A percentile compares a stretch with the other conserved stretches of the same genome.
phyloP scores from a whole-genome alignment of 192 early-diverging fungal species.

The Entomortierella chlamydospora region DNA sequence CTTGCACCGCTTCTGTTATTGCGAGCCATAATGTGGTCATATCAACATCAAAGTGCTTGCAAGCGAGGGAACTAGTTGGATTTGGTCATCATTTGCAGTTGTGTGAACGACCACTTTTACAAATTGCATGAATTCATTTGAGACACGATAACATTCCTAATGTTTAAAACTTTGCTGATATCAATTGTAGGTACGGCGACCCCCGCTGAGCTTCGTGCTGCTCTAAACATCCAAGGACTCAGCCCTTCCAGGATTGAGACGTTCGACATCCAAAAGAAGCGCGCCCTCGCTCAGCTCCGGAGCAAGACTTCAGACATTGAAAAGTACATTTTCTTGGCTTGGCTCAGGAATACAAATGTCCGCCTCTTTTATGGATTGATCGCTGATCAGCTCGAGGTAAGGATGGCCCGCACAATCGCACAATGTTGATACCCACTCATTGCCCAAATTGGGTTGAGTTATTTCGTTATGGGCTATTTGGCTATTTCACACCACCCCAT shows the following conservation, averaged over 20 bases:
- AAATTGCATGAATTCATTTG: background rate
- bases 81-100: too few species aligned
- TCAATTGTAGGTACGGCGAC: conserved; percentile 77
- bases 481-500: too few species aligned
- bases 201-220: conserved; percentile 57
- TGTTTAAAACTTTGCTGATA: background rate
- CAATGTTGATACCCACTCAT: too few species aligned
- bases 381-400: conserved; percentile 79
- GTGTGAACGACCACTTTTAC: too few species aligned
- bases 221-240: conserved; percentile 77
- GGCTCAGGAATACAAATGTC: conserved; percentile 82
- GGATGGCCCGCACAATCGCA: background rate
- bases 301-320: conserved; percentile 77
- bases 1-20: too few species aligned
- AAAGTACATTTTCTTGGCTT: conserved; percentile 88
- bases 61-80: too few species aligned
- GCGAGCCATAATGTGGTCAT: too few species aligned
- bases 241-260: conserved; percentile 80
- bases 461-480: too few species aligned
- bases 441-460: too few species aligned
- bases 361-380: conserved; percentile 88
- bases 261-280: conserved; percentile 78
- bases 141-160: too few species aligned
- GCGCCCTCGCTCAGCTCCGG: conserved; percentile 77
- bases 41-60: too few species aligned